phyloP scores from a whole-genome alignment of 352 stramenopile genomes.

The Pythium folliculosum region DNA sequence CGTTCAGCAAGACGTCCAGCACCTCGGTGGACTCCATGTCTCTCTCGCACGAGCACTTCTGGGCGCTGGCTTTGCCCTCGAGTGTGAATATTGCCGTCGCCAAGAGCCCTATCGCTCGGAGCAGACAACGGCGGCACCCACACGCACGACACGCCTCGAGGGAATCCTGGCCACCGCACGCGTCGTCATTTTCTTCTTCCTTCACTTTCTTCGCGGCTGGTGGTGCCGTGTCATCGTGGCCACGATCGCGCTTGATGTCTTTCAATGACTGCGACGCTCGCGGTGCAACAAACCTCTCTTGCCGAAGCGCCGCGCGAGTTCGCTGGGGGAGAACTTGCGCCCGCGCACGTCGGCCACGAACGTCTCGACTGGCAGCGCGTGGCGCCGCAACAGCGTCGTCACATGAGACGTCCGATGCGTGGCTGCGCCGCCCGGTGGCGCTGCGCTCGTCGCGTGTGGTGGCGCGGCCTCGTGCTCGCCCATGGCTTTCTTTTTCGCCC shows the following conservation, averaged over 20 bases:
- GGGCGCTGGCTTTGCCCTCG: background rate
- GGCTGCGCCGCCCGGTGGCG: background rate
- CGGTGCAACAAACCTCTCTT: background rate
- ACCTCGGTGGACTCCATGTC: background rate
- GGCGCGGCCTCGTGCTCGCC: no score
- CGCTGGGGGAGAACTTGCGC: background rate
- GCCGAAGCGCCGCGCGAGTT: background rate
- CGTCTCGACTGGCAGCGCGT: background rate
- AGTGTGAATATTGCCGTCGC: background rate
- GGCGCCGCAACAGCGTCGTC: constrained; percentile 3
- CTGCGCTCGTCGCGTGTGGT: background rate
- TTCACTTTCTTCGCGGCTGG: background rate
- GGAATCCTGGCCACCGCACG: background rate
- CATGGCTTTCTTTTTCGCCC: no score
- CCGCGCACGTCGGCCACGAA: constrained; percentile 1
- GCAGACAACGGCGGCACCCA: constrained; percentile 16
- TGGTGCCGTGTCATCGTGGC: background rate
- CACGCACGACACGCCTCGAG: constrained; percentile 11
- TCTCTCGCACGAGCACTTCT: background rate
- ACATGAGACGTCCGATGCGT: background rate
- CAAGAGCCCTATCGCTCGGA: background rate
- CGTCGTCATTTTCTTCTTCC: background rate
- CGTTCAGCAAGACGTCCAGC: no score
- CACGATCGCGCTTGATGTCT: background rate
- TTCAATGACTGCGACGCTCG: background rate